Conservation (phyloP, 768 basidiomycete genomes). For the Lactarius sp. region DNA sequence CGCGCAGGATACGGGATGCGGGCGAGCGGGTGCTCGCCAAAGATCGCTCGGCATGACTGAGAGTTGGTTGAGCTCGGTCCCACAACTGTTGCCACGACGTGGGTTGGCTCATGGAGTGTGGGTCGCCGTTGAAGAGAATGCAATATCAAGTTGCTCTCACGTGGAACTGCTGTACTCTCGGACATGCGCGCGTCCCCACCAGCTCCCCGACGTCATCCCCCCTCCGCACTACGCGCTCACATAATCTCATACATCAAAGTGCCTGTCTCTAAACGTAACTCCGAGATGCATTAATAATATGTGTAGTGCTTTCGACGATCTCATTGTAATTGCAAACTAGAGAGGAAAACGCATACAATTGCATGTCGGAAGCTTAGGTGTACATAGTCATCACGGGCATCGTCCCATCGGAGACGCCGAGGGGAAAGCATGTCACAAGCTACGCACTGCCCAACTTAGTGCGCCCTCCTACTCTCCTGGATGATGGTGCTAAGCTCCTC, state of each 20-base stretch:
- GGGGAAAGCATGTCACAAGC: neutral
- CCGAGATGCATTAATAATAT: neutral
- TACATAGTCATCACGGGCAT: slow-evolving; percentile 18
- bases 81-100: slow-evolving; percentile 58
- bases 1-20: slow-evolving; percentile 52
- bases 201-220: neutral
- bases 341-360: slow-evolving; percentile 17
- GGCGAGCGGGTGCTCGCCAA: slow-evolving; percentile 32
- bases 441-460: slow-evolving; percentile 32
- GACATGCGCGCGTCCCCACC: neutral
- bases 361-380: slow-evolving; percentile 13
- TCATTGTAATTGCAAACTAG: neutral
- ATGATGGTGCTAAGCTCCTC: slow-evolving; percentile 92
- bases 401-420: neutral
- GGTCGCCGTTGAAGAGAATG: neutral
- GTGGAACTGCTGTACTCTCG: neutral
- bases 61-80: slow-evolving; percentile 51
- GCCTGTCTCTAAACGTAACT: neutral
- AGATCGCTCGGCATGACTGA: slow-evolving; percentile 44
- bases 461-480: slow-evolving; percentile 83
- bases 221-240: neutral
- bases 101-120: slow-evolving; percentile 15
- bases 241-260: neutral
- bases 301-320: neutral
- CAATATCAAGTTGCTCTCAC: neutral